phyloP scores from a whole-genome alignment of 1,284 basidiomycete species.

The Laetiporus sulphureus region DNA sequence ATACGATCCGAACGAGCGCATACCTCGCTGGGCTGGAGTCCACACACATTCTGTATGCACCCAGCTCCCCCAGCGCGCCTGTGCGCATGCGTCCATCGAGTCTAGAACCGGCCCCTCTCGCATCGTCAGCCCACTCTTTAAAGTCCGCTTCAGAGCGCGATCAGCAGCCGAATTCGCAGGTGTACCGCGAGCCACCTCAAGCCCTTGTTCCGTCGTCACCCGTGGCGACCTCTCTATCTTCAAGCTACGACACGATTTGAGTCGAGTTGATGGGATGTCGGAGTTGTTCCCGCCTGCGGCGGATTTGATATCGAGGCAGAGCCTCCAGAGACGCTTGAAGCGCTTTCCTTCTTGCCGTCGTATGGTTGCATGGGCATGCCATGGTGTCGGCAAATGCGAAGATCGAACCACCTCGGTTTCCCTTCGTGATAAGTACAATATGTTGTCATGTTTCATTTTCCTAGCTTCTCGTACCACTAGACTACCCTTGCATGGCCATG shows the following conservation, averaged over 20 bases:
- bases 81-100: constrained; percentile 1
- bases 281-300: background rate
- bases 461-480: too few relatives aligned
- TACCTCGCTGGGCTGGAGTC: constrained; percentile 18
- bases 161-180: constrained; percentile 3
- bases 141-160: background rate
- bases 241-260: constrained; percentile 3
- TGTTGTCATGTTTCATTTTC: too few relatives aligned
- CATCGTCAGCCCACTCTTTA: constrained; percentile 1
- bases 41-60: constrained; percentile 6
- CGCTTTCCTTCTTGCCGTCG: background rate
- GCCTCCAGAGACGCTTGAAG: background rate
- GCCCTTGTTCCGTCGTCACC: constrained; percentile 21
- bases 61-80: background rate
- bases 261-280: background rate
- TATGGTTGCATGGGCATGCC: too few relatives aligned
- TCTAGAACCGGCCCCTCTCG: background rate
- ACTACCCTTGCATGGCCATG: too few relatives aligned
- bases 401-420: too few relatives aligned
- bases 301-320: background rate
- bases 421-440: too few relatives aligned
- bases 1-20: constrained; percentile 16
- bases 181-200: constrained; percentile 21
- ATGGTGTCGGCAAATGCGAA: too few relatives aligned
- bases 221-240: constrained; percentile 15